Percentiles rank a stretch among this genome's conserved stretches.
These are phyloP conservation scores for Protea cynaroides DNA, from an alignment of 164 flowering plant species.

Conservation along the genomic window DNA sequence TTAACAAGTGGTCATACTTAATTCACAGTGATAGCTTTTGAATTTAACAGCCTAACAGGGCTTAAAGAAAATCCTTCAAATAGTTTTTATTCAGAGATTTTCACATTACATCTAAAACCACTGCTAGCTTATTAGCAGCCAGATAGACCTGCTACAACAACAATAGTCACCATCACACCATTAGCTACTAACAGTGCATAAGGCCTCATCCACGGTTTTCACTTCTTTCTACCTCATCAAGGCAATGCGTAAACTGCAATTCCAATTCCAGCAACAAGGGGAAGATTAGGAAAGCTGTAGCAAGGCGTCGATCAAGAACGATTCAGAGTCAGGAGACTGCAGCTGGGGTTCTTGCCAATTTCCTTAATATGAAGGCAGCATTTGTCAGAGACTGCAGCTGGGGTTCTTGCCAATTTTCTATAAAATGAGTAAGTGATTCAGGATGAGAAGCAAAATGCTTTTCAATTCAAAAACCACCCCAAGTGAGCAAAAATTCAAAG, in stretches of 20 bases:
- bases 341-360: slow-evolving; percentile 51
- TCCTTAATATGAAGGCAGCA: slow-evolving; percentile 44
- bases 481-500: too few relatives aligned
- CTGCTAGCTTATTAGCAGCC: neutral
- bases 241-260: slow-evolving; percentile 63
- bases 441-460: too few relatives aligned
- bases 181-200: neutral
- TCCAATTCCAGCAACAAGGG: slow-evolving; percentile 5
- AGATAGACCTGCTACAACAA: neutral
- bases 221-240: slow-evolving; percentile 13
- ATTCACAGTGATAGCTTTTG: too few relatives aligned
- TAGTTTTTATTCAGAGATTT: neutral
- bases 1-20: too few relatives aligned
- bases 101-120: neutral
- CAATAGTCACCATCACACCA: neutral
- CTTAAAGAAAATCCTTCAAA: too few relatives aligned
- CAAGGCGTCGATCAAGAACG: slow-evolving; percentile 28
- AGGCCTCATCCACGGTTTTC: neutral
- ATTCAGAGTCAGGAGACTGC: slow-evolving; percentile 75
- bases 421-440: too few relatives aligned
- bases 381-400: slow-evolving; percentile 26
- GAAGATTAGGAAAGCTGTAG: neutral
- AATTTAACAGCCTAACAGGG: too few relatives aligned
- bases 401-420: too few relatives aligned
- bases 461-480: too few relatives aligned